A percentile compares a stretch with the other conserved stretches of the same genome.
Conservation (phyloP, 2,329 filamentous ascomycete genomes). For the Phaeophleospora eucalypticola region DNA sequence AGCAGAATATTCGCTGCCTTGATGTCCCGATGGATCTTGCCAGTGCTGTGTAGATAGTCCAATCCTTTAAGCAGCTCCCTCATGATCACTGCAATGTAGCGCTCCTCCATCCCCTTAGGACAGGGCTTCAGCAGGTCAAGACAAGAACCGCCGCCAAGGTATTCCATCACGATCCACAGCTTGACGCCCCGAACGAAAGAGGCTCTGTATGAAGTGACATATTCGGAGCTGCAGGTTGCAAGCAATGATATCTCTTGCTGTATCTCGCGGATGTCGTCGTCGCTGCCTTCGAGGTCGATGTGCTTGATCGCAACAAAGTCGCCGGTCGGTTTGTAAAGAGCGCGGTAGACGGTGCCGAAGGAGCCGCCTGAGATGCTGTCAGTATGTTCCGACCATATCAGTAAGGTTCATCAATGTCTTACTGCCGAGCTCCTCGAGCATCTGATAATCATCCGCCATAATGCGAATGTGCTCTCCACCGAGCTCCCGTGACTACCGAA, state of each 20-base stretch:
- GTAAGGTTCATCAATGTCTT: conserved; percentile 44
- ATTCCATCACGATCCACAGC: conserved; percentile 99
- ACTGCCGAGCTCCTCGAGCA: conserved; percentile 95
- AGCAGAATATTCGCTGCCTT: conserved; percentile 97
- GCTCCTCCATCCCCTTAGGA: conserved; percentile 67
- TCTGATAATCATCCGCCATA: conserved; percentile 84
- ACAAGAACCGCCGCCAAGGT: conserved; percentile 88
- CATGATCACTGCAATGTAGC: conserved; percentile 89
- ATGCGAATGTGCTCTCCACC: conserved; percentile 7
- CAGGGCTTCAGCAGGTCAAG: conserved; percentile 90
- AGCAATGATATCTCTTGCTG: conserved; percentile 95
- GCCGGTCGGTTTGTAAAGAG: conserved; percentile 83
- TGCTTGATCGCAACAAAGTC: conserved; percentile 95
- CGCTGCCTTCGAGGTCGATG: conserved; percentile 98
- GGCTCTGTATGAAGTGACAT: conserved; percentile 92
- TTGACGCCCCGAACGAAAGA: conserved; percentile 96
- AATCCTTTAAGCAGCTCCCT: conserved; percentile 84
- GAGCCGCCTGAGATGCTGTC: conserved; percentile 64
- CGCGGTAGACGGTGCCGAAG: conserved; percentile 96
- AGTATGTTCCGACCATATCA: conserved; percentile 3
- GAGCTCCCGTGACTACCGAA: conserved; percentile 10
- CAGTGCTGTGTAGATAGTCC: conserved; percentile 89
- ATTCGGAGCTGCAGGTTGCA: conserved; percentile 89
- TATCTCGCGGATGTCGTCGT: conserved; percentile 97
- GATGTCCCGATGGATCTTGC: conserved; percentile 96